phyloP scores from a whole-genome alignment of 768 basidiomycete species.

The Macrolepiota albuminosa region DNA sequence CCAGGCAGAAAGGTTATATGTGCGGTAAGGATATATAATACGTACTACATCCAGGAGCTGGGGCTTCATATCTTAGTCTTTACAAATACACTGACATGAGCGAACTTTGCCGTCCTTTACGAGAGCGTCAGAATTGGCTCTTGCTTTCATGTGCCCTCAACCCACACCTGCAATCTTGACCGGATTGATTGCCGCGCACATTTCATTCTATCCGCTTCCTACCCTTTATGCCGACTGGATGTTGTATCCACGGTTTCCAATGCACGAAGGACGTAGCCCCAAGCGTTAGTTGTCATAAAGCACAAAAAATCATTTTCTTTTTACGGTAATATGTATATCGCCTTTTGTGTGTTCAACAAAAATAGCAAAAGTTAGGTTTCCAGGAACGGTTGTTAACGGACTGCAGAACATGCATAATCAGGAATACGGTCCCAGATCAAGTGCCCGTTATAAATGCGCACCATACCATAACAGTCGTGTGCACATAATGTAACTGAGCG shows the following conservation, averaged over 20 bases:
- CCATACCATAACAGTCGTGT: background rate
- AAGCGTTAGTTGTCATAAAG: too few relatives aligned
- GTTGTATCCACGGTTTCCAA: too few relatives aligned
- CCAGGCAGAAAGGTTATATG: background rate
- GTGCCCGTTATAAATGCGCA: background rate
- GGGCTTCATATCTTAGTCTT: background rate
- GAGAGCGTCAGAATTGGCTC: background rate
- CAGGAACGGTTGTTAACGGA: background rate
- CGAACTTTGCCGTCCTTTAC: background rate
- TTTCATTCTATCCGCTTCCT: too few relatives aligned
- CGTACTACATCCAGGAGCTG: slow-evolving; percentile 19
- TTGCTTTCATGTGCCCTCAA: too few relatives aligned
- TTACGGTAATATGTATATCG: background rate
- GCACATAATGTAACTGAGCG: slow-evolving; percentile 11
- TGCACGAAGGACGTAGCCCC: too few relatives aligned
- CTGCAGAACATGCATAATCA: too few relatives aligned
- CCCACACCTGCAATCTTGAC: too few relatives aligned
- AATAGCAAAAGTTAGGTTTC: slow-evolving; percentile 26
- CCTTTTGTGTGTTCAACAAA: too few relatives aligned
- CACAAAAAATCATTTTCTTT: background rate
- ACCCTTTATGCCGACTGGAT: too few relatives aligned
- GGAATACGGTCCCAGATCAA: background rate
- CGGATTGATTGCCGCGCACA: too few relatives aligned
- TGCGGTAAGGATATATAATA: slow-evolving; percentile 26
- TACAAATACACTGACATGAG: background rate